Conservation (phyloP, 441 rosid species). For the Rhodomyrtus psidioides region DNA sequence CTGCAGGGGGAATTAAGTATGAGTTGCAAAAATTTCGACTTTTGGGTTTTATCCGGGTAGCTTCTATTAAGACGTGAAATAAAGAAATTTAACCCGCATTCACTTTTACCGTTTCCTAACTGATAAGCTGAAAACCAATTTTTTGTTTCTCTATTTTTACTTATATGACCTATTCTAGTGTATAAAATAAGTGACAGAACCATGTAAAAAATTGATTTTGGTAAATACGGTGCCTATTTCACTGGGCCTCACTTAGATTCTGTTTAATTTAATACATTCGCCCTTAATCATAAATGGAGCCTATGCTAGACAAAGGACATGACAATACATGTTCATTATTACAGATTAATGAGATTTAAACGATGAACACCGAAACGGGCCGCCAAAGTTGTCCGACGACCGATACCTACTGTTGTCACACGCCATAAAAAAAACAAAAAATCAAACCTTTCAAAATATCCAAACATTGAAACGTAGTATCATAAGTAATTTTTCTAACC, state of each 20-base stretch:
- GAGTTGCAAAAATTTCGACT: not conserved
- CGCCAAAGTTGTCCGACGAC: not conserved
- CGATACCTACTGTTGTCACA: not conserved
- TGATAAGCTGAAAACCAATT: not conserved
- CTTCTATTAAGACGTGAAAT: not conserved
- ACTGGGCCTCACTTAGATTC: not conserved
- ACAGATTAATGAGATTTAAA: not conserved
- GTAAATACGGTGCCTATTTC: not conserved
- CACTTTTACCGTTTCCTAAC: not conserved
- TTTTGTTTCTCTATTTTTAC: not conserved
- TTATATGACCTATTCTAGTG: not conserved
- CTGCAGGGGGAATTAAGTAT: not conserved
- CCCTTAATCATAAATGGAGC: not conserved
- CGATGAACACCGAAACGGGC: not conserved
- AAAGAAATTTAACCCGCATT: not conserved
- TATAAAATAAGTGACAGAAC: not conserved
- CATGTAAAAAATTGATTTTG: not conserved
- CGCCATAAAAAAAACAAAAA: too few relatives aligned
- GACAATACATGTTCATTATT: not conserved
- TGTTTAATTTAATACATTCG: not conserved
- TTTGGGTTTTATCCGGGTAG: not conserved
- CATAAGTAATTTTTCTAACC: not conserved
- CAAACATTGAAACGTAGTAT: not conserved
- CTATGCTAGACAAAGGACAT: not conserved
- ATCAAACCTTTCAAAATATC: not conserved